A percentile compares a stretch with the other conserved stretches of the same genome.
Evolutionary conservation across 495 filamentous ascomycete genomes (phyloP).

Genomic region (Sordaria brevicollis): DNA sequence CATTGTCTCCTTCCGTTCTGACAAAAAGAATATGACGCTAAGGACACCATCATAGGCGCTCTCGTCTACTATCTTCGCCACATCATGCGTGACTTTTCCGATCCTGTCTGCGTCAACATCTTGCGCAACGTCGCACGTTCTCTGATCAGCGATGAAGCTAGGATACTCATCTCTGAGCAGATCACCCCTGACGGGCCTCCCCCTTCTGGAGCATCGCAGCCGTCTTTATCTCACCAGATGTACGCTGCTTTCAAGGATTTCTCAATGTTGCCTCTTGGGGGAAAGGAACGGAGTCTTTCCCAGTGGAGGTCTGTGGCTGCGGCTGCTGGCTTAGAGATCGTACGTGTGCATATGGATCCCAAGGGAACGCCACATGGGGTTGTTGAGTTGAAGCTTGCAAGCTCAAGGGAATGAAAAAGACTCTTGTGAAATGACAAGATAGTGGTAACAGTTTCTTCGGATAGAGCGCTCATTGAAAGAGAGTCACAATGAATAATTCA

Average conservation of each 20-base stretch:
- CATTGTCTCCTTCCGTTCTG: background rate
- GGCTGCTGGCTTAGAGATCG: constrained; percentile 20
- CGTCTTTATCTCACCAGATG: background rate
- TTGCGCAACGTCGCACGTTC: constrained; percentile 14
- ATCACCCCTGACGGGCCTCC: constrained; percentile 15
- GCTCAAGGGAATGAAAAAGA: background rate
- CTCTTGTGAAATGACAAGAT: too few relatives aligned
- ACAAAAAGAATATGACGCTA: background rate
- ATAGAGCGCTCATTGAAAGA: background rate
- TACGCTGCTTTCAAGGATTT: constrained; percentile 26
- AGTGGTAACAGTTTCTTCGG: too few relatives aligned
- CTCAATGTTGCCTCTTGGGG: constrained; percentile 27
- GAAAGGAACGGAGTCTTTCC: constrained; percentile 27
- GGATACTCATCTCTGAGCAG: constrained; percentile 28
- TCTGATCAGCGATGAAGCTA: constrained; percentile 13
- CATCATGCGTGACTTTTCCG: constrained; percentile 26
- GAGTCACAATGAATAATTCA: background rate
- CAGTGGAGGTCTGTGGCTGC: constrained; percentile 18
- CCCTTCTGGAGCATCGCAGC: background rate
- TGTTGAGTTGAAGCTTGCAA: constrained; percentile 13
- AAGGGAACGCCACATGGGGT: constrained; percentile 16
- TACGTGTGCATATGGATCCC: constrained; percentile 17
- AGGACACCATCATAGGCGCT: constrained; percentile 11
- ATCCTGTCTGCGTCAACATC: constrained; percentile 20
- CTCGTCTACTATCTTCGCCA: constrained; percentile 27